A percentile compares a stretch with the other conserved stretches of the same genome.
phyloP scores from a whole-genome alignment of 768 basidiomycete genomes.

The Trametes maxima region DNA sequence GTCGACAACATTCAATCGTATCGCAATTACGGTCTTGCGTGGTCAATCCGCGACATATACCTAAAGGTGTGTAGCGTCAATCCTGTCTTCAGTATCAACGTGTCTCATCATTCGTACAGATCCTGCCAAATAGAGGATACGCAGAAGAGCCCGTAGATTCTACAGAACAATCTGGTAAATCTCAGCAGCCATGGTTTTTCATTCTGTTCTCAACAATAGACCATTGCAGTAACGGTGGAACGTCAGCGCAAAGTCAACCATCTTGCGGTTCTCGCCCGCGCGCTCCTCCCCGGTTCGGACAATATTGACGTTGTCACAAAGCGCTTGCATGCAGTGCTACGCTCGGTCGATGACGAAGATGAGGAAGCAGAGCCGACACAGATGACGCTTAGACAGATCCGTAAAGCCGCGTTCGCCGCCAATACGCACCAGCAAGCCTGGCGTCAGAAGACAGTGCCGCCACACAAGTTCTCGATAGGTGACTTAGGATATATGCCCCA shows the following conservation, averaged over 20 bases:
- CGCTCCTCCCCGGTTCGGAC: conserved; percentile 41
- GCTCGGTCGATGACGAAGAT: conserved; percentile 32
- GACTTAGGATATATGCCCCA: conserved; percentile 48
- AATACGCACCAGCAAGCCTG: conserved; percentile 43
- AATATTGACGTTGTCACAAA: conserved; percentile 36
- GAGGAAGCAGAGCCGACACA: conserved; percentile 22
- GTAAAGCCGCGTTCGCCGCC: conserved; percentile 40
- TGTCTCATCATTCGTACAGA: conserved; percentile 30
- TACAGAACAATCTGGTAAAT: background rate
- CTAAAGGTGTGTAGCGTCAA: conserved; percentile 36
- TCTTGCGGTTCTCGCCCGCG: conserved; percentile 41
- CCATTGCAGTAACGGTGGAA: conserved; percentile 35
- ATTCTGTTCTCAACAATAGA: background rate
- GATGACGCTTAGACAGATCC: conserved; percentile 41
- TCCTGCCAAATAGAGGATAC: conserved; percentile 45
- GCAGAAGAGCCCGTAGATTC: conserved; percentile 26
- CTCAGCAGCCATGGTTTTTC: background rate
- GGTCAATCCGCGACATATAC: conserved; percentile 41
- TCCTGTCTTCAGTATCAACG: background rate
- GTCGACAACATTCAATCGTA: conserved; percentile 38
- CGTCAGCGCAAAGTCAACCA: conserved; percentile 44
- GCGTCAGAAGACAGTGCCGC: conserved; percentile 43
- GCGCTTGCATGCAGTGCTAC: conserved; percentile 38
- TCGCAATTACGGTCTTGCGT: conserved; percentile 47
- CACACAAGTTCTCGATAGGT: conserved; percentile 44